Conservation (phyloP, 2,329 filamentous ascomycete species). For the Stagonosporopsis cucurbitacearum region DNA sequence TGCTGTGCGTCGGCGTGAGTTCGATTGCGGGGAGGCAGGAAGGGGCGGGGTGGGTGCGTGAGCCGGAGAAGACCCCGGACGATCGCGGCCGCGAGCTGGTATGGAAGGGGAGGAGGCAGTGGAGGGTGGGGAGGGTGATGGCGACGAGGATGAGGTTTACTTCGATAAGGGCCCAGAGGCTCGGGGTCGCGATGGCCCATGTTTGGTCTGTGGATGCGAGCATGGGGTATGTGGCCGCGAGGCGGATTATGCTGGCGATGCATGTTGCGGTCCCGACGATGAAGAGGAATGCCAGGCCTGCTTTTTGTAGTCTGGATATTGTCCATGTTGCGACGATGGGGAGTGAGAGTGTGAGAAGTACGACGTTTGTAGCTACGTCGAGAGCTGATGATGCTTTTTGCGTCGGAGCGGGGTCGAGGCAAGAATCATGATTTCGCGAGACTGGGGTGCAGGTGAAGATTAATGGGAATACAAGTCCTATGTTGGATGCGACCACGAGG, state of each 20-base stretch:
- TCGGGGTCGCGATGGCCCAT: slow-evolving; percentile 24
- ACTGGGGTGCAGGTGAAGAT: slow-evolving; percentile 33
- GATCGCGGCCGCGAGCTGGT: slow-evolving; percentile 5
- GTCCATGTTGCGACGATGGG: slow-evolving; percentile 30
- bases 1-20: slow-evolving; percentile 16
- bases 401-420: slow-evolving; percentile 25
- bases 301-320: slow-evolving; percentile 23
- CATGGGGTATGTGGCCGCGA: slow-evolving; percentile 7
- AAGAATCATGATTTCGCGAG: slow-evolving; percentile 16
- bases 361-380: slow-evolving; percentile 29
- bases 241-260: slow-evolving; percentile 5
- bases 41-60: slow-evolving; percentile 3
- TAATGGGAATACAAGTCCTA: slow-evolving; percentile 27
- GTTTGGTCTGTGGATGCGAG: slow-evolving; percentile 18
- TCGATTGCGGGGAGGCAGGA: slow-evolving; percentile 1
- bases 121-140: slow-evolving; percentile 51
- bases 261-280: slow-evolving; percentile 26
- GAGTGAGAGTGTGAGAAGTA: slow-evolving; percentile 26
- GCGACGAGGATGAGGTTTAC: slow-evolving; percentile 52
- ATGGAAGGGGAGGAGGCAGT: slow-evolving; percentile 36
- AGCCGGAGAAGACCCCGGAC: too few relatives aligned
- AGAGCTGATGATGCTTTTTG: slow-evolving; percentile 32
- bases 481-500: slow-evolving; percentile 28
- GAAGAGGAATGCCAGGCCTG: slow-evolving; percentile 28
- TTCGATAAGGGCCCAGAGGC: slow-evolving; percentile 43